Evolutionary conservation across 352 stramenopile genomes (phyloP).

Genomic region (Pythium coloratum): DNA sequence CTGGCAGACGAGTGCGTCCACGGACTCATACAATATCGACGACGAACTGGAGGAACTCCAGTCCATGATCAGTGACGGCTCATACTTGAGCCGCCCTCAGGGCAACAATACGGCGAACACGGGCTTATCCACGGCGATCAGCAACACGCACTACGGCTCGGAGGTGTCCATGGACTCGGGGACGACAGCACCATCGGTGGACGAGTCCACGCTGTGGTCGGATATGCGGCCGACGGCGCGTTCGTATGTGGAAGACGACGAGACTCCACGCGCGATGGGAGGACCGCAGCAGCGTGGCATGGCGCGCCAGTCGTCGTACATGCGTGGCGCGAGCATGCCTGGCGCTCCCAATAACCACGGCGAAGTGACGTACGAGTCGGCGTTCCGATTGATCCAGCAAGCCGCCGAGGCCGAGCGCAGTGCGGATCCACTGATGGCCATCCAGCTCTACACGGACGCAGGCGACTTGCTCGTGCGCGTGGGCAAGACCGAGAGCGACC

Average conservation of each 20-base stretch:
- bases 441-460: slow-evolving; percentile 45
- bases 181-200: not conserved
- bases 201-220: slow-evolving; percentile 13
- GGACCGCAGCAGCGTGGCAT: not conserved
- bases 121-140: not conserved
- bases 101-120: not conserved
- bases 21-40: slow-evolving; percentile 16
- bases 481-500: slow-evolving; percentile 35
- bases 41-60: slow-evolving; percentile 27
- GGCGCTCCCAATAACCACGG: slow-evolving; percentile 11
- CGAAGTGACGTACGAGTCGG: slow-evolving; percentile 42
- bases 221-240: slow-evolving; percentile 21
- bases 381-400: slow-evolving; percentile 49
- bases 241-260: slow-evolving; percentile 21
- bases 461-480: slow-evolving; percentile 35
- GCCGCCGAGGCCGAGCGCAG: slow-evolving; percentile 41
- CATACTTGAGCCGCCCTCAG: slow-evolving; percentile 1
- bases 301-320: slow-evolving; percentile 6
- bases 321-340: slow-evolving; percentile 11
- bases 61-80: slow-evolving; percentile 17
- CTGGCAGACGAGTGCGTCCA: not conserved
- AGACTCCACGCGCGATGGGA: not conserved
- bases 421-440: slow-evolving; percentile 36
- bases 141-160: slow-evolving; percentile 4
- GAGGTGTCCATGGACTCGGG: slow-evolving; percentile 5